Base-by-base conservation (phyloP, 805 yeast genomes). In the Wickerhamomyces sydowiorum region DNA sequence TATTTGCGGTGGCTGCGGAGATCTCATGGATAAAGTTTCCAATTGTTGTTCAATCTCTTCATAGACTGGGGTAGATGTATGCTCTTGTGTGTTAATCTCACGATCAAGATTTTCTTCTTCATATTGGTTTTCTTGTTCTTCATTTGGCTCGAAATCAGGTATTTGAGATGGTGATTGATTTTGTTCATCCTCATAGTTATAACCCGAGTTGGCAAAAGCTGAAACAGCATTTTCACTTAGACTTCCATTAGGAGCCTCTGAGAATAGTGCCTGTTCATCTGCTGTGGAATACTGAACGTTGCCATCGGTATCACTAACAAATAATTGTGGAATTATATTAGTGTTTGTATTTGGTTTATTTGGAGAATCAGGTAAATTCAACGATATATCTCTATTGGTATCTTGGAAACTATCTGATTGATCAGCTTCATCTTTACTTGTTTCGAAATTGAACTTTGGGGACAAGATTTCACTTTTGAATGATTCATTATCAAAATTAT, bases 1-100 rank as follows among this genome's bases (percentile, higher is more conserved):
- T 34, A 52, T 37, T 21, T 44, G 37, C 6, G 48, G 20, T 12
- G 33, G 49, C 12, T 20, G 23, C 38, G 39, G 42, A 35, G 34
- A 22, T 23, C 20, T 39, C 46, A 53, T 31, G 3, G 46, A 39
- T n/a, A 54, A 23, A n/a, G 38, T 40, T 13, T 45, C 53, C 40
- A 53, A 29, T 24, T 52, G 51, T 9, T 38, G 40, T 39, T 51
- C 51, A 21, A 53, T 39, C 22, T 54, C 52, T 35, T 52, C 41
- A 32, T 45, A 48, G 5, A 41, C 51, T 18, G 46, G 37, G 6
- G 41, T 44, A 8, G 42, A 47, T 6, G 42, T 33, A 15, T 39
- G 42, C 1, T 37, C 38, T 21, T n/a, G 14, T 22, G 30, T 25
- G 15, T 28, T 18, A 12, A n/a, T n/a, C 23, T 38, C 19, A 23